Conservation (phyloP, 768 basidiomycete species). For the Asterophora lycoperdoides region DNA sequence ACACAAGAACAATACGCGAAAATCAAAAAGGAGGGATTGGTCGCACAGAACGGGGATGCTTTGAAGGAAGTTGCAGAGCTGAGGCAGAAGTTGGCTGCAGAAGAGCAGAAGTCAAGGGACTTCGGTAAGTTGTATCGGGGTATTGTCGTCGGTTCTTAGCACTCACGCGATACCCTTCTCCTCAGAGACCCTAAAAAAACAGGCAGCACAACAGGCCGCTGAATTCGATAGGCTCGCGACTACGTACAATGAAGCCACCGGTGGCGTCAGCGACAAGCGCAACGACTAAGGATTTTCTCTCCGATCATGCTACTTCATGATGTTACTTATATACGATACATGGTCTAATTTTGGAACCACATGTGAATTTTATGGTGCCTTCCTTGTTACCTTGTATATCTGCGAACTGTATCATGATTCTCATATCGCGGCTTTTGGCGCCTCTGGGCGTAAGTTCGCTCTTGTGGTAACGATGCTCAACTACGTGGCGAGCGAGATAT, state of each 20-base stretch:
- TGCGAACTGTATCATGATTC: not conserved
- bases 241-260: slow-evolving; percentile 69
- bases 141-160: not conserved
- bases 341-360: no score
- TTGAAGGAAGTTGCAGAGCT: slow-evolving; percentile 60
- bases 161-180: not conserved
- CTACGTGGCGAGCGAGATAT: no score
- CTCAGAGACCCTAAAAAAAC: slow-evolving; percentile 76
- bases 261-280: slow-evolving; percentile 54
- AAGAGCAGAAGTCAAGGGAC: slow-evolving; percentile 58
- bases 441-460: no score
- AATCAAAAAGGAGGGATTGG: slow-evolving; percentile 54
- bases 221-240: slow-evolving; percentile 84
- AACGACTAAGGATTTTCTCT: slow-evolving; percentile 39
- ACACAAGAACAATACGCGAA: slow-evolving; percentile 85
- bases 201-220: slow-evolving; percentile 69
- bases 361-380: no score
- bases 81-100: slow-evolving; percentile 58
- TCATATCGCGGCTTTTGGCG: not conserved
- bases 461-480: no score
- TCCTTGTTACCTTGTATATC: not conserved
- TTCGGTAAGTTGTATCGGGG: slow-evolving; percentile 39
- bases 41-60: slow-evolving; percentile 34
- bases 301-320: not conserved
- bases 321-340: not conserved